Base-by-base conservation (phyloP, 1,284 basidiomycete species). In the Ceratobasidium sp. region DNA sequence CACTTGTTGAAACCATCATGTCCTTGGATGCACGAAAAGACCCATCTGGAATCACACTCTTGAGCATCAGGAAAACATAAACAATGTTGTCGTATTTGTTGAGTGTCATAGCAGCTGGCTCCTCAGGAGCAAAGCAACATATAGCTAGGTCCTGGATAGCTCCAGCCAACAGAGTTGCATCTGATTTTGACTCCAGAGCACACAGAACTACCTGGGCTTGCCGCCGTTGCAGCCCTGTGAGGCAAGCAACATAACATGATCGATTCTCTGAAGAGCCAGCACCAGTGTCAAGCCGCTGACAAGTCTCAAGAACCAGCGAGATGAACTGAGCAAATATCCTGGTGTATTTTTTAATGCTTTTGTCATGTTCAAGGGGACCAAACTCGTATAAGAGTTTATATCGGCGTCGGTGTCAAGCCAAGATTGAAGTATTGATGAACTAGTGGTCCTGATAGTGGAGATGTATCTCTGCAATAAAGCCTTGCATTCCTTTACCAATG, bases 61-160 rank as follows among this genome's bases (percentile, higher is more conserved):
- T 61, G 6, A 61, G 58, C 58, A 61, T 61, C 4, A 61, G 7
- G 22, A 61, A 61, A 8, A 61, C 58, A 34, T 61, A n/a, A 14
- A 61, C 58, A 27, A 61, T 61, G 58, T 61, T 22, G 58, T 41
- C 34, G 16, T 19, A 61, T 22, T 43, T 39, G 37, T 41, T 41
- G 8, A 16, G 19, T 8, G 58, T 61, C 58, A 61, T 43, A 14
- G 8, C 19, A 9, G 7, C n/a, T 9, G 58, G 58, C 8, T 61
- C 19, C 8, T 39, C 24, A 11, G 58, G 58, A 22, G 58, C 58
- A 41, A 61, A 61, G 19, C 58, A 61, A n/a, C 37, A n/a, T n/a
- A 61, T 37, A 61, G 58, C 58, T 43, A 61, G 58, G 3, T 11
- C 37, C 8, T 61, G 58, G 37, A 41, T 22, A 16, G n/a, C 14